Conservation (phyloP, 2,329 filamentous ascomycete species). For the Fusarium transvaalense region DNA sequence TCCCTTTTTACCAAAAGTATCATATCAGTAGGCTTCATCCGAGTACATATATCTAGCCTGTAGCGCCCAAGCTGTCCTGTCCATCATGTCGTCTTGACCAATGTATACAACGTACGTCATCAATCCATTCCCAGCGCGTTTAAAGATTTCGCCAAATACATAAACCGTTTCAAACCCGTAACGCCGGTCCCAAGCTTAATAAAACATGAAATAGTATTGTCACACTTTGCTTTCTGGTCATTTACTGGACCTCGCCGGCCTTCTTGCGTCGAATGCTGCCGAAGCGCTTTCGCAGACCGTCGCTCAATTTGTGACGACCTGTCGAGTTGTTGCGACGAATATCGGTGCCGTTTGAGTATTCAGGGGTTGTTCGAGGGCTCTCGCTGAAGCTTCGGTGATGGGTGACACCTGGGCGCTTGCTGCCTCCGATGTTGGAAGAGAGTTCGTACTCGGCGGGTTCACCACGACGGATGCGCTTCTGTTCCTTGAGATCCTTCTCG, state of each 20-base stretch:
- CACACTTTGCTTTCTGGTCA: background rate
- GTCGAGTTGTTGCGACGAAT: conserved; percentile 58
- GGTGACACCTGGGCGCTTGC: conserved; percentile 41
- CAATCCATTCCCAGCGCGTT: background rate
- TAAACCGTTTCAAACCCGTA: background rate
- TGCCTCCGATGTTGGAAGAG: conserved; percentile 53
- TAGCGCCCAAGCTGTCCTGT: conserved; percentile 9
- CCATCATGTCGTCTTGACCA: conserved; percentile 8
- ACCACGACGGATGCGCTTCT: conserved; percentile 56
- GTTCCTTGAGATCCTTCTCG: conserved; percentile 74
- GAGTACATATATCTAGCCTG: conserved; percentile 12
- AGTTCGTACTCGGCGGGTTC: conserved; percentile 62
- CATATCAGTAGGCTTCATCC: conserved; percentile 1
- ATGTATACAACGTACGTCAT: conserved; percentile 26
- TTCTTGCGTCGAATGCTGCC: conserved; percentile 65
- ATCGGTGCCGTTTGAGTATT: conserved; percentile 44
- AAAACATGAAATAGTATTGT: background rate
- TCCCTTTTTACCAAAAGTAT: conserved; percentile 5
- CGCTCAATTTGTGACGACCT: conserved; percentile 58
- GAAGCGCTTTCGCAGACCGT: conserved; percentile 66
- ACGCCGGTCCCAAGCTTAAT: conserved; percentile 17
- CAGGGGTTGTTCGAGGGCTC: conserved; percentile 47
- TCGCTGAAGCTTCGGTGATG: conserved; percentile 62
- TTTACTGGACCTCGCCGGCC: conserved; percentile 31
- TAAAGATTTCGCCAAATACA: conserved; percentile 2